Base-by-base conservation (phyloP, 352 stramenopile genomes). In the Phytopythium sindhum region DNA sequence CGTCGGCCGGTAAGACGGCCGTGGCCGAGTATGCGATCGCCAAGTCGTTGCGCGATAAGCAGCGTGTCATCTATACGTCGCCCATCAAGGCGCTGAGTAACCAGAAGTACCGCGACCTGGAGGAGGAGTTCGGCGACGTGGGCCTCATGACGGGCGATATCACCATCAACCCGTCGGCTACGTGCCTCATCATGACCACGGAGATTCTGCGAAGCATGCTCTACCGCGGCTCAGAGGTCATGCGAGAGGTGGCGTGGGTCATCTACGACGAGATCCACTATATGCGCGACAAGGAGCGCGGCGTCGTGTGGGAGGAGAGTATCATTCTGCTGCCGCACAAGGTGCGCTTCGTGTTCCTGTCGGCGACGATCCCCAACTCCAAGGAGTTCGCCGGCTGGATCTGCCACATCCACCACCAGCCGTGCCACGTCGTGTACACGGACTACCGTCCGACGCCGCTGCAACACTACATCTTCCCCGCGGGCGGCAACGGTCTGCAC, bases 201-300 rank as follows among this genome's bases (percentile, higher is more conserved):
- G 96, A 99, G 78, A 99, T 99, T 85, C 73, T 99, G 57, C 80
- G 97, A 57, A 96, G 78, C 60, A 99, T 99, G 98, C 80, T 99
- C 8, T 99, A 99, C 77, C 88, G 97, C 55, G 97, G 97, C 28
- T 98, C 92, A 1, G 97, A 99, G 63, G 79, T 99, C 14, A 98
- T 99, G 90, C 88, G 97, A 45, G 97, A 99, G 75, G 95, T 99
- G n/a, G 97, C 93, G 23, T 97, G 93, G 92, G 97, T 99, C 6
- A 98, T 99, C 73, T 99, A 99, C 73, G 98, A 99, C 76, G 98
- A 99, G 81, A 98, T 99, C 26, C 98, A 99, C 78, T 99, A 99
- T 85, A 99, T 99, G 96, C 78, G 97, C 47, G 97, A 99, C 86
- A 98, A 97, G 69, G 97, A 99, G 75, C 90, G 97, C 45, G 97